These are phyloP conservation scores for Candida tallmaniae DNA, from an alignment of 805 yeast species.

Conservation along the genomic window DNA sequence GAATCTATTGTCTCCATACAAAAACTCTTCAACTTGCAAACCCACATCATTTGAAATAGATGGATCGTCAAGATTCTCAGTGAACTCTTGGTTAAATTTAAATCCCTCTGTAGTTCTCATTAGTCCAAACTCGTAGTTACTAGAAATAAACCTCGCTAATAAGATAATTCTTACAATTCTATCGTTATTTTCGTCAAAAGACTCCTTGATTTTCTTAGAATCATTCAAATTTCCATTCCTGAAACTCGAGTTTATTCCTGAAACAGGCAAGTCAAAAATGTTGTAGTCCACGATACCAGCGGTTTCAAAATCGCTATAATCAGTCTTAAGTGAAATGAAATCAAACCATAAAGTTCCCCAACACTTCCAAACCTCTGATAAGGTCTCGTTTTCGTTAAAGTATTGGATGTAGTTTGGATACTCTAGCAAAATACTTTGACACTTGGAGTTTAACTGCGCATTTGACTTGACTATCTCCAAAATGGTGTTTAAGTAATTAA, in stretches of 20 bases:
- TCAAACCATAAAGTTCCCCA: constrained; percentile 87
- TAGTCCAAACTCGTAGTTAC: constrained; percentile 51
- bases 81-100: constrained; percentile 32
- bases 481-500: constrained; percentile 59
- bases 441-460: constrained; percentile 18
- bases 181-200: constrained; percentile 28
- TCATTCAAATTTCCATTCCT: constrained; percentile 9
- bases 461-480: constrained; percentile 31
- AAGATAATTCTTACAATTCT: constrained; percentile 49
- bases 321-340: constrained; percentile 48
- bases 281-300: constrained; percentile 54
- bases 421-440: constrained; percentile 16
- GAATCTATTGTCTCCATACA: constrained; percentile 38
- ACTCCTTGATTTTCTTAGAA: constrained; percentile 15
- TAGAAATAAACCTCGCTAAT: constrained; percentile 49
- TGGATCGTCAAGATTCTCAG: constrained; percentile 20
- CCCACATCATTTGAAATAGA: constrained; percentile 3
- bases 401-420: constrained; percentile 41
- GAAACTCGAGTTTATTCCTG: constrained; percentile 40
- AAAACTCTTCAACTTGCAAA: constrained; percentile 20
- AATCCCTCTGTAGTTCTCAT: constrained; percentile 44
- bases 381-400: constrained; percentile 55
- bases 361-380: constrained; percentile 78
- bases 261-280: constrained; percentile 61
- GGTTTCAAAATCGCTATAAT: constrained; percentile 42